Evolutionary conservation across 1,284 basidiomycete genomes (phyloP).

Genomic region (Neolentinus lepideus): DNA sequence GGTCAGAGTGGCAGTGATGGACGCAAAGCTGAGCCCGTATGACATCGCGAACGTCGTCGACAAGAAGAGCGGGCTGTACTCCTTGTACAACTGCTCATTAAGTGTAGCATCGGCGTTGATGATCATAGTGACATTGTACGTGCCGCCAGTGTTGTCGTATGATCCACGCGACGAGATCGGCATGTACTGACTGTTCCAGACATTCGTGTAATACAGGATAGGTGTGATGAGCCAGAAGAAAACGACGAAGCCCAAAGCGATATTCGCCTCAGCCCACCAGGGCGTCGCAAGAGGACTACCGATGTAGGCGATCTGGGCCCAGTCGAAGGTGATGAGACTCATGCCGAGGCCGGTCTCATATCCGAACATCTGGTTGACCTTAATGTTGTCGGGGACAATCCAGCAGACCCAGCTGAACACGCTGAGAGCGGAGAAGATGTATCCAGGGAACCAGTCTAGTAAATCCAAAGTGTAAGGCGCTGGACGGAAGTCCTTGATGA

Average conservation of each 20-base stretch:
- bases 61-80: constrained; percentile 58
- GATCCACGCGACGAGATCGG: constrained; percentile 48
- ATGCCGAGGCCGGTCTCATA: constrained; percentile 33
- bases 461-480: constrained; percentile 3
- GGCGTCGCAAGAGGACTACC: constrained; percentile 32
- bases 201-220: constrained; percentile 47
- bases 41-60: constrained; percentile 62
- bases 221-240: constrained; percentile 71
- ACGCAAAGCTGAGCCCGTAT: constrained; percentile 57
- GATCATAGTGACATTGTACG: constrained; percentile 53
- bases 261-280: constrained; percentile 47
- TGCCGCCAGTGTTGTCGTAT: constrained; percentile 47
- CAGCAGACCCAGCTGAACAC: constrained; percentile 51
- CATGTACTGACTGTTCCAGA: constrained; percentile 39
- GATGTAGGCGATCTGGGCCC: constrained; percentile 41
- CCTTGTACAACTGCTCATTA: constrained; percentile 42
- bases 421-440: constrained; percentile 38
- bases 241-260: constrained; percentile 48
- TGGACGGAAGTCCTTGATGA: too few species aligned
- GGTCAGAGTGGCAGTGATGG: constrained; percentile 51
- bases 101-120: constrained; percentile 43
- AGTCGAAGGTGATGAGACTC: constrained; percentile 37
- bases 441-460: constrained; percentile 39
- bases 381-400: constrained; percentile 39
- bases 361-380: constrained; percentile 77